Evolutionary conservation across 257 asterid species (phyloP).

Genomic region (Cordia subcordata): DNA sequence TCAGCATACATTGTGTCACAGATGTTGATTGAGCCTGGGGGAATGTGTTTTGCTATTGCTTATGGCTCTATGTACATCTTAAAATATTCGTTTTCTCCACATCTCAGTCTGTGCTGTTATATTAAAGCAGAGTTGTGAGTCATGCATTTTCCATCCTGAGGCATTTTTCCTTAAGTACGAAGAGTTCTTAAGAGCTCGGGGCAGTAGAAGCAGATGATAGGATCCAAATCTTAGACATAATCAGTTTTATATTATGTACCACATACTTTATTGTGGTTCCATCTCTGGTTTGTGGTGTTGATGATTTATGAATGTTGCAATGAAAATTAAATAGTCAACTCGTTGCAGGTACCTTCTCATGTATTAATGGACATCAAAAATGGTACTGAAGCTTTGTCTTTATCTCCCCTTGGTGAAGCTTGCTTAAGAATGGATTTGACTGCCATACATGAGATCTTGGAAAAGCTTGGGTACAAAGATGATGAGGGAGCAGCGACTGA

Average conservation of each 20-base stretch:
- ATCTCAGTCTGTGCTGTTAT: no score
- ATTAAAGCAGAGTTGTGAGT: no score
- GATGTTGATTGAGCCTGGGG: no score
- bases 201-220: no score
- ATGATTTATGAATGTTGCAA: background rate
- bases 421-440: conserved; percentile 64
- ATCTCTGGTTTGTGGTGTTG: background rate
- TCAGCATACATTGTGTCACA: no score
- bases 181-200: no score
- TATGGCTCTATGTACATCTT: no score
- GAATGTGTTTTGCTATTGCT: no score
- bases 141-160: no score
- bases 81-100: no score
- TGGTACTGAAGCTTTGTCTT: conserved; percentile 38
- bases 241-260: background rate
- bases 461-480: conserved; percentile 63
- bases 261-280: background rate
- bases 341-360: conserved; percentile 54
- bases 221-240: no score
- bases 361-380: conserved; percentile 56
- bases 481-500: conserved; percentile 74
- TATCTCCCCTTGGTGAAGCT: conserved; percentile 64
- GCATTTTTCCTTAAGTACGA: no score
- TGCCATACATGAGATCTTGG: conserved; percentile 65
- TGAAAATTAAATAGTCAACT: background rate